phyloP scores from a whole-genome alignment of 352 stramenopile genomes.

The Plasmopara muralis region DNA sequence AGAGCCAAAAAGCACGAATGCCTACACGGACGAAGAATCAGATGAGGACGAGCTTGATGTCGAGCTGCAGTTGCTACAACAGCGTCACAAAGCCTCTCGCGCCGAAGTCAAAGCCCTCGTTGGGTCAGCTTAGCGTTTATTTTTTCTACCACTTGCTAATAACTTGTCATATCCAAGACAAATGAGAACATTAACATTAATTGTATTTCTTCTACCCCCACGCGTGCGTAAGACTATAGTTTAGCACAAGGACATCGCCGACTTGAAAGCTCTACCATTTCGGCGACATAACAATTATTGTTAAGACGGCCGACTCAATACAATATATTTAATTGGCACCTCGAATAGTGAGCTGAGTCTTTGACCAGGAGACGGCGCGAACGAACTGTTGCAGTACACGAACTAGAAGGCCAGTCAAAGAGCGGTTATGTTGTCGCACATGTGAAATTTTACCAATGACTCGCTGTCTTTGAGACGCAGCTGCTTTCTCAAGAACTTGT shows the following conservation, averaged over 20 bases:
- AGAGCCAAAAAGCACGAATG: slow-evolving; percentile 29
- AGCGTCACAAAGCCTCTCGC: slow-evolving; percentile 60
- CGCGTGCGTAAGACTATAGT: slow-evolving; percentile 81
- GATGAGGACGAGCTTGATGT: slow-evolving; percentile 53
- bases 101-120: slow-evolving; percentile 74
- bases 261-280: slow-evolving; percentile 67
- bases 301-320: neutral
- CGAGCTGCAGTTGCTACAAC: slow-evolving; percentile 62
- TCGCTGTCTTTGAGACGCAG: slow-evolving; percentile 69
- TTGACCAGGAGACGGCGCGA: slow-evolving; percentile 76
- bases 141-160: neutral
- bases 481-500: slow-evolving; percentile 82
- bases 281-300: neutral
- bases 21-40: slow-evolving; percentile 47
- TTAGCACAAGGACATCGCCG: slow-evolving; percentile 72
- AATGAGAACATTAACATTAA: no score
- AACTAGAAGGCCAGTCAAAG: slow-evolving; percentile 35
- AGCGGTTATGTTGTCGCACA: neutral
- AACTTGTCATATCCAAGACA: no score
- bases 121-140: slow-evolving; percentile 13
- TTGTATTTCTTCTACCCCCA: slow-evolving; percentile 44
- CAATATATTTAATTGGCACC: slow-evolving; percentile 21
- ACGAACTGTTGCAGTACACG: slow-evolving; percentile 86
- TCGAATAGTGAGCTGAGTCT: slow-evolving; percentile 70
- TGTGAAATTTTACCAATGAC: slow-evolving; percentile 37